Conservation (phyloP, 495 filamentous ascomycete genomes). For the Amorphotheca resinae region DNA sequence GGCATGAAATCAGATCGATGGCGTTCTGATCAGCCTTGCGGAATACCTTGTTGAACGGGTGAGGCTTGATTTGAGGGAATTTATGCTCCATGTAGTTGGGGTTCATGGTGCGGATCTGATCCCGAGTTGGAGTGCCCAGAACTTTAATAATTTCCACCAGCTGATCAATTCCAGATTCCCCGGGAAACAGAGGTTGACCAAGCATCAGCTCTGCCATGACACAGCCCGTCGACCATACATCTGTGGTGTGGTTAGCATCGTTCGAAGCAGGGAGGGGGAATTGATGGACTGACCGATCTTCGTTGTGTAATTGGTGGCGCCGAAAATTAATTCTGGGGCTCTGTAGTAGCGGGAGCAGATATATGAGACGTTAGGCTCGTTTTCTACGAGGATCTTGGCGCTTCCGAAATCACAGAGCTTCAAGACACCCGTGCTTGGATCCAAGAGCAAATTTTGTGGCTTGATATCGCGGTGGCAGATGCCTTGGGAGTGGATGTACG, state of each 20-base stretch:
- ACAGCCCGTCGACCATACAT: constrained; percentile 98
- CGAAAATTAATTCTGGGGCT: constrained; percentile 96
- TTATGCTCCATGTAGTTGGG: constrained; percentile 99
- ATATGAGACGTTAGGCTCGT: constrained; percentile 98
- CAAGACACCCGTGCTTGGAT: constrained; percentile 78
- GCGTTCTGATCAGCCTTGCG: constrained; percentile 84
- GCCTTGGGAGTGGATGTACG: constrained; percentile 98
- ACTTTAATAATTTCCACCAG: constrained; percentile 99
- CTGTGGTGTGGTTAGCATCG: constrained; percentile 29
- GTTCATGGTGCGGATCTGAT: constrained; percentile 99
- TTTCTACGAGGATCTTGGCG: constrained; percentile 96
- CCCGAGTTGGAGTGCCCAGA: constrained; percentile 89
- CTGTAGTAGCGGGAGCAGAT: constrained; percentile 99
- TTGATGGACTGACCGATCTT: constrained; percentile 82
- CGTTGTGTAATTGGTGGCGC: constrained; percentile 97
- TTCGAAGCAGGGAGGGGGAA: too few relatives aligned
- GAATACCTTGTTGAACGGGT: constrained; percentile 98
- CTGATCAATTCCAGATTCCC: constrained; percentile 97
- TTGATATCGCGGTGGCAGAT: constrained; percentile 99
- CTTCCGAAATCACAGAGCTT: constrained; percentile 99
- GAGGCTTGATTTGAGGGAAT: constrained; percentile 99
- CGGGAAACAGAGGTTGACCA: constrained; percentile 96
- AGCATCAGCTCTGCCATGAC: constrained; percentile 99
- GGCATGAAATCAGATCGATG: constrained; percentile 85
- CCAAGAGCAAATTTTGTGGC: constrained; percentile 91